phyloP scores from a whole-genome alignment of 306 rosid genomes.

The Pyrus communis region DNA sequence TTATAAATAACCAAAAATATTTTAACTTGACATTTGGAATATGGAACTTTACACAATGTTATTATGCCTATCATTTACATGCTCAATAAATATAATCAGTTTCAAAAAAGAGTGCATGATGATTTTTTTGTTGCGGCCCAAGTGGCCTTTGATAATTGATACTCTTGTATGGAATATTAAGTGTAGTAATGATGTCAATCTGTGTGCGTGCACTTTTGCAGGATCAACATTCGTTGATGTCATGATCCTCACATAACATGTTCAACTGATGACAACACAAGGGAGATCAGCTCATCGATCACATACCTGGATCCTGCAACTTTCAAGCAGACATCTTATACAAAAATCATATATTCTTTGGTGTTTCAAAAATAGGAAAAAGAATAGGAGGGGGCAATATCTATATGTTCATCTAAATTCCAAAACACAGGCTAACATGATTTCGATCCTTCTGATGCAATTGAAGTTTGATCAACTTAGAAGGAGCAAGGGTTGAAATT shows the following conservation, averaged over 20 bases:
- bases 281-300: neutral
- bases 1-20: too few species aligned
- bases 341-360: constrained; percentile 19
- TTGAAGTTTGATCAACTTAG: constrained; percentile 13
- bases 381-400: neutral
- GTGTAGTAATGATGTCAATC: too few species aligned
- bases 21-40: too few species aligned
- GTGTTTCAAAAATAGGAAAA: neutral
- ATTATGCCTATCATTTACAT: too few species aligned
- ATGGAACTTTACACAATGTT: too few species aligned
- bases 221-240: constrained; percentile 46
- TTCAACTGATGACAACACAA: neutral
- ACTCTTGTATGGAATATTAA: too few species aligned
- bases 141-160: too few species aligned
- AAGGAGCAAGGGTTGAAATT: constrained; percentile 7
- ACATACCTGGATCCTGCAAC: constrained; percentile 2
- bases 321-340: constrained; percentile 16
- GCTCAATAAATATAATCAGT: too few species aligned
- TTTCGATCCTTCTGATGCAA: constrained; percentile 19
- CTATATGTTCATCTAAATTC: neutral
- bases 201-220: constrained; percentile 10
- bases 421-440: constrained; percentile 3
- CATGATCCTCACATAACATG: neutral
- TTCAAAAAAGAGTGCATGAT: too few species aligned
- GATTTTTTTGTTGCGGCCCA: too few species aligned